Percentiles rank a stretch among this genome's conserved stretches.
phyloP scores from a whole-genome alignment of 176 grass and related monocot species.

The Ensete glaucum region DNA sequence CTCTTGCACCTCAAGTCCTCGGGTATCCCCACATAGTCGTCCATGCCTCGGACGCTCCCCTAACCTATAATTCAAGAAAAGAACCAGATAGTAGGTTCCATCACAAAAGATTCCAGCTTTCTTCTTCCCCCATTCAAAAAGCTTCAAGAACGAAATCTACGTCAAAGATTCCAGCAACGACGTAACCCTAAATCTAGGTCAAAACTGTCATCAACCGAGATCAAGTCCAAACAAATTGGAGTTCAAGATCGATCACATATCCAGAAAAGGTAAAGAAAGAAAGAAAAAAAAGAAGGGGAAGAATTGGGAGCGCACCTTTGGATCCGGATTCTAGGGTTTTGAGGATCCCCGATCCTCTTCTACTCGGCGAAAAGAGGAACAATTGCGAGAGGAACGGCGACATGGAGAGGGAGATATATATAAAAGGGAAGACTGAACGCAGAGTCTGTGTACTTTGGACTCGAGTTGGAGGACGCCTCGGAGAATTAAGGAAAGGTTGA shows the following conservation, averaged over 20 bases:
- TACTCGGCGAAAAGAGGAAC: not conserved
- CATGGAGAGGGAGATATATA: slow-evolving; percentile 5
- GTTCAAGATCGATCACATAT: not conserved
- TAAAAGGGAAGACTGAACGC: not conserved
- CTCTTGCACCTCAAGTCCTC: slow-evolving; percentile 94
- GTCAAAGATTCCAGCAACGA: not conserved
- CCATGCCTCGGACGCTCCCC: slow-evolving; percentile 8
- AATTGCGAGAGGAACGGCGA: not conserved
- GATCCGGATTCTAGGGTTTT: not conserved
- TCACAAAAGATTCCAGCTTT: not conserved
- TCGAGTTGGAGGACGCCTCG: not conserved
- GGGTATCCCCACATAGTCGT: slow-evolving; percentile 44
- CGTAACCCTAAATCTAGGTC: not conserved
- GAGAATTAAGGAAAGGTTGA: not conserved
- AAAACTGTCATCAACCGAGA: not conserved
- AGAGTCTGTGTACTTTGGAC: not conserved
- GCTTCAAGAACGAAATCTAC: not conserved
- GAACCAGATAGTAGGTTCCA: not conserved
- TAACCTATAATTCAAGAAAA: not conserved
- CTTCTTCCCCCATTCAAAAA: not conserved
- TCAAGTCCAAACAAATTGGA: not conserved
- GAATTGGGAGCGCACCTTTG: not conserved
- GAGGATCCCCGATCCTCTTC: not conserved
- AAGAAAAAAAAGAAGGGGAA: not conserved
- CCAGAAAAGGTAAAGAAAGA: not conserved